Percentiles rank a stretch among this genome's conserved stretches.
Conservation (phyloP, 495 filamentous ascomycete genomes). For the Podospora pseudoanserina region DNA sequence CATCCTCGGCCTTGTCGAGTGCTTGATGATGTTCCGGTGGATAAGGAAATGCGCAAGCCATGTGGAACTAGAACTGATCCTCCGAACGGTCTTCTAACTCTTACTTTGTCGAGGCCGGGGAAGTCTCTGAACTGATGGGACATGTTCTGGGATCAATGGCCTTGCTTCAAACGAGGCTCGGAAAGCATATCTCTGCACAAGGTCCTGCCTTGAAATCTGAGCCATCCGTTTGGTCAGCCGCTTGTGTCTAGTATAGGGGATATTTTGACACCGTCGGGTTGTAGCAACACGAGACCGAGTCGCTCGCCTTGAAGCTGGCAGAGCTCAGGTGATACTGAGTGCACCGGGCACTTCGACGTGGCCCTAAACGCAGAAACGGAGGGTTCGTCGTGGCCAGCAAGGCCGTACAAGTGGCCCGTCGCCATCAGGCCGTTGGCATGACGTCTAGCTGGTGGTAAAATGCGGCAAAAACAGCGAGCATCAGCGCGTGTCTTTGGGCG, state of each 20-base stretch:
- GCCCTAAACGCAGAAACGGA: neutral
- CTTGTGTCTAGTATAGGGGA: neutral
- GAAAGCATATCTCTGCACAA: neutral
- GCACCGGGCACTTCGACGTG: neutral
- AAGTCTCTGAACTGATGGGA: neutral
- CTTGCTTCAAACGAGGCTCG: neutral
- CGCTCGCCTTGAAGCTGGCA: neutral
- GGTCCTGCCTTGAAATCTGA: neutral
- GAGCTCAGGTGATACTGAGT: neutral
- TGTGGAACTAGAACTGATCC: neutral
- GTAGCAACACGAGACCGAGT: neutral
- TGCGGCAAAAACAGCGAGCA: conserved; percentile 23
- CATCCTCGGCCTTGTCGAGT: neutral
- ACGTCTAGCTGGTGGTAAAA: conserved; percentile 21
- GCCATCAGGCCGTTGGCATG: conserved; percentile 21
- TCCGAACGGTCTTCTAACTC: conserved; percentile 14
- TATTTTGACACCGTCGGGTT: neutral
- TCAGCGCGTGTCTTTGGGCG: neutral
- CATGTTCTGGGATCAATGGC: neutral
- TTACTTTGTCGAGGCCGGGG: neutral
- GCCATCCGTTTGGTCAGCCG: neutral
- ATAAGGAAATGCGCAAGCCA: neutral
- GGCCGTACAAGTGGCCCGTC: neutral
- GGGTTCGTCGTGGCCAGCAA: neutral
- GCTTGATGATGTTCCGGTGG: neutral